Conservation (phyloP, 2,329 filamentous ascomycete species). For the Trichoderma arundinaceum region DNA sequence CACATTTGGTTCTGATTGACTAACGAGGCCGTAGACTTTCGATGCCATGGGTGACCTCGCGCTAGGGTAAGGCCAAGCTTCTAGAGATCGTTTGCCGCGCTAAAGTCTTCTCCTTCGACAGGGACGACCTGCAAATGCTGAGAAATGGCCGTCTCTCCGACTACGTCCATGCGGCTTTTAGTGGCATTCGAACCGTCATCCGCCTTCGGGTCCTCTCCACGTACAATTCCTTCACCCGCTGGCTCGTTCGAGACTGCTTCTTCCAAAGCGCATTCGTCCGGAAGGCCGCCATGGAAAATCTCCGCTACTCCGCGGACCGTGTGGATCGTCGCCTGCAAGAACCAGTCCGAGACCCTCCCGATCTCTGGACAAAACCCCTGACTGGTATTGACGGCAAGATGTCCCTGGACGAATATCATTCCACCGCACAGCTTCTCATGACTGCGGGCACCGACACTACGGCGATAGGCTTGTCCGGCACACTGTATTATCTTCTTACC, state of each 20-base stretch:
- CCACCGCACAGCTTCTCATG: constrained; percentile 6
- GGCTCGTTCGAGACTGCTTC: constrained; percentile 1
- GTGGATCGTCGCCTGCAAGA: constrained; percentile 1
- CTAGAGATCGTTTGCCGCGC: not conserved
- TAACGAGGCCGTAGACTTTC: not conserved
- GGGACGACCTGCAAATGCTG: not conserved
- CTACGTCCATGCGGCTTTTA: not conserved
- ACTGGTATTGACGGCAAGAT: constrained; percentile 1
- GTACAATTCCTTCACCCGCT: constrained; percentile 3
- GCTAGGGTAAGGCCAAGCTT: constrained; percentile 1
- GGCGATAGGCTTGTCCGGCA: constrained; percentile 32
- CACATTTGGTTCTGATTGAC: not conserved
- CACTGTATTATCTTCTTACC: constrained; percentile 40
- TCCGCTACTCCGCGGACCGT: not conserved
- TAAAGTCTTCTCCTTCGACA: not conserved
- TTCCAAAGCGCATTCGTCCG: not conserved
- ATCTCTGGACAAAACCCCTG: constrained; percentile 13
- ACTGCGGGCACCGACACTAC: constrained; percentile 5
- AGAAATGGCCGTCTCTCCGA: constrained; percentile 2
- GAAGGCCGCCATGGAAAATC: not conserved
- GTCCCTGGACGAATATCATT: constrained; percentile 1
- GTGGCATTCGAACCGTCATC: not conserved
- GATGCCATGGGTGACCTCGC: constrained; percentile 3
- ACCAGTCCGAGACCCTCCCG: constrained; percentile 3
- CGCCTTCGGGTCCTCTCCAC: constrained; percentile 1